These are phyloP conservation scores for Reticulascus tulasneorum DNA, from an alignment of 2,329 filamentous ascomycete species.

Conservation along the genomic window DNA sequence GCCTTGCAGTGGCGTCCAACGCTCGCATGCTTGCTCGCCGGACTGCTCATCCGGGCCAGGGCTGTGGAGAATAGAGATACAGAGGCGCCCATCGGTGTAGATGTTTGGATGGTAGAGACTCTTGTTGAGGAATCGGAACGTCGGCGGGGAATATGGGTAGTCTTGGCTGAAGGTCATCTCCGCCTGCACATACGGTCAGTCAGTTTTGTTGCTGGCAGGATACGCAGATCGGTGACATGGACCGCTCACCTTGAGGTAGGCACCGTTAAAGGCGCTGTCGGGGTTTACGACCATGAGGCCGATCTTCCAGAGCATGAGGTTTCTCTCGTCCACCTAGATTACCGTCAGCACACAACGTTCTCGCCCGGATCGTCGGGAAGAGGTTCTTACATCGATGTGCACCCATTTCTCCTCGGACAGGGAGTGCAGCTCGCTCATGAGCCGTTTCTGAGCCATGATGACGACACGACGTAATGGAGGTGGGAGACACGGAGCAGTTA, in stretches of 20 bases:
- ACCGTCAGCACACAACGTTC: constrained; percentile 10
- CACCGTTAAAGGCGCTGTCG: constrained; percentile 87
- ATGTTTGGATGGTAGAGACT: constrained; percentile 91
- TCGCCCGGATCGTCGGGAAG: background rate
- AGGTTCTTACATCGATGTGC: constrained; percentile 67
- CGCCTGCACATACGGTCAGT: too few species aligned
- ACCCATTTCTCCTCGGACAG: constrained; percentile 92
- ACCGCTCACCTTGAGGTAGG: constrained; percentile 69
- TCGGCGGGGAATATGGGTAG: constrained; percentile 85
- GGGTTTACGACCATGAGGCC: constrained; percentile 90
- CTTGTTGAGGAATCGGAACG: constrained; percentile 73
- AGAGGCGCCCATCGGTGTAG: constrained; percentile 84
- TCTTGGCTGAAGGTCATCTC: constrained; percentile 84
- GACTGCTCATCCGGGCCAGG: constrained; percentile 92
- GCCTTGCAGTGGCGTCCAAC: constrained; percentile 90
- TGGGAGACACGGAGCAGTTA: background rate
- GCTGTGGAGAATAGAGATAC: constrained; percentile 92
- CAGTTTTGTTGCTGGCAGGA: too few species aligned
- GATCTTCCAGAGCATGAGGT: constrained; percentile 82
- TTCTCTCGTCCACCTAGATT: constrained; percentile 69
- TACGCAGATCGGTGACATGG: background rate
- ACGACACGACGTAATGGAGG: background rate
- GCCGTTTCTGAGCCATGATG: constrained; percentile 61
- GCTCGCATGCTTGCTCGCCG: constrained; percentile 82
- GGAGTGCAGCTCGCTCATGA: constrained; percentile 83